Conservation (phyloP, 305 asterid genomes). For the Solanum aculeatissimum region DNA sequence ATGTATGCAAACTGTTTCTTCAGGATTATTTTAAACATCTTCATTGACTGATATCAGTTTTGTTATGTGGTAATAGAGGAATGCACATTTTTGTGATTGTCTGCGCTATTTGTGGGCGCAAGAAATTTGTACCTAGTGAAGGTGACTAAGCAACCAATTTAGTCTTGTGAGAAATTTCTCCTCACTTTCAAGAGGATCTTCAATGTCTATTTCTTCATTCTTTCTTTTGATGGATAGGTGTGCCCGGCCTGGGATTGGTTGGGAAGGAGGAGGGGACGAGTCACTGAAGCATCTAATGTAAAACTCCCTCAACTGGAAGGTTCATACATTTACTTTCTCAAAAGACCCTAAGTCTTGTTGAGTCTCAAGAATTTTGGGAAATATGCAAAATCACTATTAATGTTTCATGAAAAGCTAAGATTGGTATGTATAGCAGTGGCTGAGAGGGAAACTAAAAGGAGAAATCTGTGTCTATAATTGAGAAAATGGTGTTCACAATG, state of each 20-base stretch:
- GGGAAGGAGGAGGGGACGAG: background rate
- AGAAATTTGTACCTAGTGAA: background rate
- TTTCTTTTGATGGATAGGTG: background rate
- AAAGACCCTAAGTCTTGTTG: background rate
- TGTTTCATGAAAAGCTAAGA: background rate
- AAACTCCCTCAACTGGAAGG: background rate
- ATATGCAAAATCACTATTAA: background rate
- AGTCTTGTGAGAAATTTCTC: background rate
- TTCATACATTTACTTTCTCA: background rate
- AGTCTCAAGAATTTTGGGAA: background rate
- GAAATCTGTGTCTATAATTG: background rate
- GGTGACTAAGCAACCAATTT: background rate
- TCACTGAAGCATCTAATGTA: background rate
- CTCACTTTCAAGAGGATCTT: background rate
- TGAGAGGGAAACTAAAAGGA: background rate
- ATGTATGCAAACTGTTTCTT: background rate
- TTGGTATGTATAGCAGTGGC: background rate
- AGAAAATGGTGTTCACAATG: background rate
- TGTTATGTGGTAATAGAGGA: background rate
- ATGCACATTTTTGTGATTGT: background rate
- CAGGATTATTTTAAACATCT: background rate
- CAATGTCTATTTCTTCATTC: background rate
- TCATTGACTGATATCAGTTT: background rate
- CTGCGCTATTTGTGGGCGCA: background rate
- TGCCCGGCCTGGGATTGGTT: background rate